Conservation (phyloP, 1,284 basidiomycete genomes). For the Rhizoctonia solani region DNA sequence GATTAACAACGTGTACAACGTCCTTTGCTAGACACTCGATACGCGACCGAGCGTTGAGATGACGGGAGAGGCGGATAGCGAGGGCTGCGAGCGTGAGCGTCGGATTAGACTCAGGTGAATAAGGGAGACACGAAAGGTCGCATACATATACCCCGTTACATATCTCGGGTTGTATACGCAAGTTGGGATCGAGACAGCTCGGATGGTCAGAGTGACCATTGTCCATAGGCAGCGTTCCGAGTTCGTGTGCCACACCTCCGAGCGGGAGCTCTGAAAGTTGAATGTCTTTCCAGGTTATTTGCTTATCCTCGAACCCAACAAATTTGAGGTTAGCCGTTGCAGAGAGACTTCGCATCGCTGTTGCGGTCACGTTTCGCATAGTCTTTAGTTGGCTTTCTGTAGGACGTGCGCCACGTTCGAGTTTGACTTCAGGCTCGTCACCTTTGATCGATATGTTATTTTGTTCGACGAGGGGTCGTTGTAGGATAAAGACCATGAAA, state of each 20-base stretch:
- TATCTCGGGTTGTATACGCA: slow-evolving; percentile 15
- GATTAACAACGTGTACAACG: slow-evolving; percentile 19
- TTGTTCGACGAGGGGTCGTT: not conserved
- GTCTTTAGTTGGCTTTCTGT: too few relatives aligned
- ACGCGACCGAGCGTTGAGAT: not conserved
- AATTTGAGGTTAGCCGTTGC: slow-evolving; percentile 1
- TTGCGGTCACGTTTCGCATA: slow-evolving; percentile 17
- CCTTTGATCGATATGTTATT: slow-evolving; percentile 2
- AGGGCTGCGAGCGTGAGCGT: slow-evolving; percentile 39
- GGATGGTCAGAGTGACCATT: not conserved
- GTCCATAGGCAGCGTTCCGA: slow-evolving; percentile 30
- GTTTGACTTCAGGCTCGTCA: not conserved
- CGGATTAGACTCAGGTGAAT: slow-evolving; percentile 39
- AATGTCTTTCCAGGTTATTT: slow-evolving; percentile 3
- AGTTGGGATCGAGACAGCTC: slow-evolving; percentile 17
- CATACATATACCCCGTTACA: slow-evolving; percentile 37
- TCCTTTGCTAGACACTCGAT: not conserved
- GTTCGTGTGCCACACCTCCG: slow-evolving; percentile 34
- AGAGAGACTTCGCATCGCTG: slow-evolving; percentile 10
- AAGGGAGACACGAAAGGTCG: slow-evolving; percentile 39
- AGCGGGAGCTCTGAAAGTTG: slow-evolving; percentile 9
- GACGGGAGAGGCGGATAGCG: slow-evolving; percentile 35
- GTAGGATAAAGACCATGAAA: slow-evolving; percentile 40
- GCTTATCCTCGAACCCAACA: slow-evolving; percentile 5
- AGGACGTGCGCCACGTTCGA: not conserved